Percentiles rank a stretch among this genome's conserved stretches.
These are phyloP conservation scores for Talaromyces borbonicus DNA, from an alignment of 495 filamentous ascomycete species.

Conservation along the genomic window DNA sequence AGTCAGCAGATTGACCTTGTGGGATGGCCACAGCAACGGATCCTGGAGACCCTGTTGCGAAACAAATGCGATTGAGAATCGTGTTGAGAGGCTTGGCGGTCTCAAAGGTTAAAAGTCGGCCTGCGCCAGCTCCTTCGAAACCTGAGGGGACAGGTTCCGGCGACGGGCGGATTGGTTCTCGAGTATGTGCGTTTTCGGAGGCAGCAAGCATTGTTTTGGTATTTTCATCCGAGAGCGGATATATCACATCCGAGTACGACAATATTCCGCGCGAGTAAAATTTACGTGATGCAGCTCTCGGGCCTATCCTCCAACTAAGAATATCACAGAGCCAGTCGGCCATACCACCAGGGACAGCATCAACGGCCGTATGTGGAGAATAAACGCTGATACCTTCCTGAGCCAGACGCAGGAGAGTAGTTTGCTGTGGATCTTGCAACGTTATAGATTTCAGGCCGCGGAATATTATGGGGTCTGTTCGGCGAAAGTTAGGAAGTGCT, in stretches of 20 bases:
- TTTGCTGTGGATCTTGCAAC: slow-evolving; percentile 74
- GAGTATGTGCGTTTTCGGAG: slow-evolving; percentile 33
- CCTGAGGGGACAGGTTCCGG: slow-evolving; percentile 35
- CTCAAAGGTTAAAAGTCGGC: slow-evolving; percentile 58
- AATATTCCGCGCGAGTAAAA: background rate
- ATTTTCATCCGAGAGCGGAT: slow-evolving; percentile 19
- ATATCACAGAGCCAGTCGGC: slow-evolving; percentile 95
- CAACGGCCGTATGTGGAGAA: slow-evolving; percentile 87
- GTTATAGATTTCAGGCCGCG: slow-evolving; percentile 79
- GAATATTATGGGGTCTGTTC: slow-evolving; percentile 92
- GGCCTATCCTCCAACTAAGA: slow-evolving; percentile 36
- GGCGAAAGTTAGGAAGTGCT: too few species aligned
- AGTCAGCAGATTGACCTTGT: slow-evolving; percentile 40
- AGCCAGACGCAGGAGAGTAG: slow-evolving; percentile 70
- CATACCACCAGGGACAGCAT: slow-evolving; percentile 76
- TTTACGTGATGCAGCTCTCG: background rate
- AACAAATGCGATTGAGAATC: slow-evolving; percentile 53
- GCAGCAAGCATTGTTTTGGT: slow-evolving; percentile 7
- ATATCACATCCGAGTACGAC: slow-evolving; percentile 34
- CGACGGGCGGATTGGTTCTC: slow-evolving; percentile 42
- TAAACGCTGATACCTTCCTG: slow-evolving; percentile 90
- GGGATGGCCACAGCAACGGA: slow-evolving; percentile 63
- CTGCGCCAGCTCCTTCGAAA: slow-evolving; percentile 65
- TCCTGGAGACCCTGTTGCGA: slow-evolving; percentile 49
- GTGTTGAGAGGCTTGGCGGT: slow-evolving; percentile 46